Evolutionary conservation across 768 basidiomycete species (phyloP), one percentile per base, ranked within the genome.

Genomic region (Trametes coccinea): DNA sequence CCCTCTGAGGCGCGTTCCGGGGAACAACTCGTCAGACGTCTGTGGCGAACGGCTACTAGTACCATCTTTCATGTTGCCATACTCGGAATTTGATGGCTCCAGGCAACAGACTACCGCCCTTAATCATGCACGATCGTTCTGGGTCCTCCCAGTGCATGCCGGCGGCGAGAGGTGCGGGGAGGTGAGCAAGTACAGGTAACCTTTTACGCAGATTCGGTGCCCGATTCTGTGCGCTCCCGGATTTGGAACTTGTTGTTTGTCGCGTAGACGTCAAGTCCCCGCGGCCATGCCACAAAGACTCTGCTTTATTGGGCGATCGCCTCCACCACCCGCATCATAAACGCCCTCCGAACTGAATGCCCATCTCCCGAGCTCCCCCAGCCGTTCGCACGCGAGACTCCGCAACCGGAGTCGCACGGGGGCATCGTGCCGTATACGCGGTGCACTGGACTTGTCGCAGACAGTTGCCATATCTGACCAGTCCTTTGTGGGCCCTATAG

Each of bases 401-500:
- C 39, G 47, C 30, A 8, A 14, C 14, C 40, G 56, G 46, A 47
- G 44, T 44, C 30, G 27, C 22, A 37, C 56, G 56, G 48, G 46
- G 34, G 34, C 34, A 37, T 31, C 29, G 27, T 14, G 29, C 48
- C 30, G 10, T 31, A 13, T 14, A 29, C 22, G 10, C 29, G 29
- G 10, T 30, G 5, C n/a, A 27, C 11, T 49, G 48, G 29, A 22
- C 48, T 8, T 27, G 45, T 30, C 47, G 33, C 31, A 22, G 13
- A 16, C 29, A 31, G 27, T 50, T 57, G 48, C 56, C 56, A 27
- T 50, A 30, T 57, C n/a, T 11, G 56, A 50, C 16, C 27, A 37
- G 27, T 57, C 47, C 56, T 57, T 57, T 57, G 39, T 49, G 30
- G 11, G 39, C 56, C n/a, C 56, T 33, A 57, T 57, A 57, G 48